phyloP scores from a whole-genome alignment of 2,329 filamentous ascomycete species.

The Phymatotrichopsis omnivora region DNA sequence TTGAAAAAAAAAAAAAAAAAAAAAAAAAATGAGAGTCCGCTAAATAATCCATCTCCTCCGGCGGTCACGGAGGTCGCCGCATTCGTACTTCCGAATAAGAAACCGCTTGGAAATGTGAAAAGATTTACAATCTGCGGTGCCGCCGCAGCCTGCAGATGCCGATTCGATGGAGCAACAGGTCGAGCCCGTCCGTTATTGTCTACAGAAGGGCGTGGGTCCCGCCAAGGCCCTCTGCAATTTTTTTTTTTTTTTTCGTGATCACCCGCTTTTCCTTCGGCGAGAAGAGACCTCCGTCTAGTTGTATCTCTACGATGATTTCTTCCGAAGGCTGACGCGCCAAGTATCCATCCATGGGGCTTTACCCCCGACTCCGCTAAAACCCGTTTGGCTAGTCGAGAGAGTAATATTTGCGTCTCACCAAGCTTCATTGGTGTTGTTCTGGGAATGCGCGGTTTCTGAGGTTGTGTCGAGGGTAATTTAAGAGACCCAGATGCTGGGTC shows the following conservation, averaged over 20 bases:
- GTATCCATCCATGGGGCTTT: constrained; percentile 45
- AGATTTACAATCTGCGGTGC: too few relatives aligned
- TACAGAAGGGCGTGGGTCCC: too few relatives aligned
- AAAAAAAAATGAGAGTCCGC: too few relatives aligned
- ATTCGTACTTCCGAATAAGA: too few relatives aligned
- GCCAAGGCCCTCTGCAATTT: too few relatives aligned
- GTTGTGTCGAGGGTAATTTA: constrained; percentile 36
- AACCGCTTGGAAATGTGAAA: too few relatives aligned
- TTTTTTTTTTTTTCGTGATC: constrained; percentile 12
- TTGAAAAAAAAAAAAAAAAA: too few relatives aligned
- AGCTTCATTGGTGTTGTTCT: constrained; percentile 52
- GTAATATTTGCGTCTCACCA: constrained; percentile 52
- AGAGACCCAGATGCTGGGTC: constrained; percentile 13
- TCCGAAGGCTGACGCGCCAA: constrained; percentile 47
- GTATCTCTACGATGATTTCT: constrained; percentile 16
- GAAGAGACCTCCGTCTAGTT: constrained; percentile 16
- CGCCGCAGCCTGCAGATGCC: too few relatives aligned
- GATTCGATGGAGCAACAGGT: too few relatives aligned
- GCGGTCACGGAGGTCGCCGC: too few relatives aligned
- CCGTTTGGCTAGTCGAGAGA: constrained; percentile 54
- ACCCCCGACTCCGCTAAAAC: constrained; percentile 47
- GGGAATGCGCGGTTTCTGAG: constrained; percentile 43
- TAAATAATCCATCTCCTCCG: too few relatives aligned
- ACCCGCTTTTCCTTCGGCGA: constrained; percentile 21
- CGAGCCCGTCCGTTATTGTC: too few relatives aligned